A percentile compares a stretch with the other conserved stretches of the same genome.
Evolutionary conservation across 305 asterid species (phyloP).

Genomic region (Coffea humblotiana): DNA sequence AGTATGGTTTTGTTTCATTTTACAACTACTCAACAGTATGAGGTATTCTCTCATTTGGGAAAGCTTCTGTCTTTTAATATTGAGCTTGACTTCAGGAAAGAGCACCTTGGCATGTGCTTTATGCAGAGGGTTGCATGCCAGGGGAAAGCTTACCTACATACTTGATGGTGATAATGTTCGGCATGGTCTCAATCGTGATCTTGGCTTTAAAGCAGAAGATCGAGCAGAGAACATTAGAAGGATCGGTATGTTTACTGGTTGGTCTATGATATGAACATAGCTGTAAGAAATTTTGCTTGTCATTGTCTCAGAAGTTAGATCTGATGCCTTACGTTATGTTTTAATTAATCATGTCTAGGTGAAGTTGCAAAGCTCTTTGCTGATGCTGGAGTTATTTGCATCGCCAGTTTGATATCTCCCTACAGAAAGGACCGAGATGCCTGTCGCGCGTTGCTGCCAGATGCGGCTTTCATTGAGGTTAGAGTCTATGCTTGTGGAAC

Average conservation of each 20-base stretch:
- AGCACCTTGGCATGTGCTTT: slow-evolving; percentile 96
- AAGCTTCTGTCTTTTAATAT: slow-evolving; percentile 18
- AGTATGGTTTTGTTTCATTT: not conserved
- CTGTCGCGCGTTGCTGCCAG: slow-evolving; percentile 75
- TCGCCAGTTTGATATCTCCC: slow-evolving; percentile 97
- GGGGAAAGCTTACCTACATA: slow-evolving; percentile 84
- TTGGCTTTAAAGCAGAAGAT: slow-evolving; percentile 88
- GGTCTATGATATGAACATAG: slow-evolving; percentile 10
- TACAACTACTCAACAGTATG: not conserved
- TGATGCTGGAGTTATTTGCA: slow-evolving; percentile 97
- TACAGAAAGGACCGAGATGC: slow-evolving; percentile 92
- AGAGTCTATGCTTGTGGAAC: slow-evolving; percentile 19
- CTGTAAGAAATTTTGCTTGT: not conserved
- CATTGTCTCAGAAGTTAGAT: not conserved
- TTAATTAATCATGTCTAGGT: slow-evolving; percentile 40
- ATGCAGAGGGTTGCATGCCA: slow-evolving; percentile 73
- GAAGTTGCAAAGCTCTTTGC: slow-evolving; percentile 98
- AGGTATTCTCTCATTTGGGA: not conserved
- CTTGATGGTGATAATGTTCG: slow-evolving; percentile 99
- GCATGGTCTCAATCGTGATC: slow-evolving; percentile 88
- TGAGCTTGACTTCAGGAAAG: slow-evolving; percentile 64
- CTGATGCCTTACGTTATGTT: not conserved
- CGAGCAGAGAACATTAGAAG: slow-evolving; percentile 94
- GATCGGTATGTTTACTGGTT: slow-evolving; percentile 60
- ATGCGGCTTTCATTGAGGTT: slow-evolving; percentile 96